phyloP scores from a whole-genome alignment of 768 basidiomycete species.

The Mycena indigotica region DNA sequence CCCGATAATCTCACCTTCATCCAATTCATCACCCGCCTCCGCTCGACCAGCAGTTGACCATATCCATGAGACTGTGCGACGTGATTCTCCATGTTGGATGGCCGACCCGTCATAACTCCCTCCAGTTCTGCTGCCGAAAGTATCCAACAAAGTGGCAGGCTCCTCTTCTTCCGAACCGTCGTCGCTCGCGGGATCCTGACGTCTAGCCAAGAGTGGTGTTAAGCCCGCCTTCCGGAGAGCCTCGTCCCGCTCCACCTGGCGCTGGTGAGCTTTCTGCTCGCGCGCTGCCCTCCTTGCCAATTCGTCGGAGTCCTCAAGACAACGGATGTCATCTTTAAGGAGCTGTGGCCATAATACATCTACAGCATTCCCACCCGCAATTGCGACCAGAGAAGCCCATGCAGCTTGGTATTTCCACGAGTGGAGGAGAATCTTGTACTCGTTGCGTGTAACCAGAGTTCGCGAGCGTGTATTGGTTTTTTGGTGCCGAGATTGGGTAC shows the following conservation, averaged over 20 bases:
- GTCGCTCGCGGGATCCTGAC: no score
- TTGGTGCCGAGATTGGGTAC: conserved; percentile 29
- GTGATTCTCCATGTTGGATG: no score
- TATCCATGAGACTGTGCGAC: no score
- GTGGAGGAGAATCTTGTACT: neutral
- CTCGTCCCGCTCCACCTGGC: conserved; percentile 12
- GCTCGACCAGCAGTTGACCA: no score
- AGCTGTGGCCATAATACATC: neutral
- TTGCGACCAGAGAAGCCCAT: neutral
- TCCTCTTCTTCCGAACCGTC: no score
- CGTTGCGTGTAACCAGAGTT: neutral
- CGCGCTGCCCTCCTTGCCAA: neutral
- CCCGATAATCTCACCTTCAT: no score
- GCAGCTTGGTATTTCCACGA: neutral
- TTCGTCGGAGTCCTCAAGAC: conserved; percentile 9
- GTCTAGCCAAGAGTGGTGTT: no score
- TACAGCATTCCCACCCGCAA: neutral
- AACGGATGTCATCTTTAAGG: conserved; percentile 7
- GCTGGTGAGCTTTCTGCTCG: neutral
- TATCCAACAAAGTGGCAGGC: no score
- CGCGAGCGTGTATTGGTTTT: conserved; percentile 16
- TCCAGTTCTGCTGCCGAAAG: no score
- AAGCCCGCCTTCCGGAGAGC: conserved; percentile 8
- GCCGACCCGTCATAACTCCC: no score
- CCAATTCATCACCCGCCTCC: no score